Conservation (phyloP, 768 basidiomycete species). For the Chiua virens region DNA sequence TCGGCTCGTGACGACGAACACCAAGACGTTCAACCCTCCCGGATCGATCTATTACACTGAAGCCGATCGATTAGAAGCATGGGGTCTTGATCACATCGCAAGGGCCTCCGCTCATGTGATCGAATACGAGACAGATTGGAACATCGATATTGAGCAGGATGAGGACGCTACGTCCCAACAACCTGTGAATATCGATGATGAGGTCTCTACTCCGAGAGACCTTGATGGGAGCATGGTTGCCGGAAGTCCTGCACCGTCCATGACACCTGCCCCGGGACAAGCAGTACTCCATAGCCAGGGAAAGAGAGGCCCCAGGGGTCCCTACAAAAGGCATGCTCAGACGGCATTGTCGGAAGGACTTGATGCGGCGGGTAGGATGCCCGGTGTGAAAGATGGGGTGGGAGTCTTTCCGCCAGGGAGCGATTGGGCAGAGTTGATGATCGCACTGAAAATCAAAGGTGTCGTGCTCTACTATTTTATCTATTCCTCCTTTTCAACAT, state of each 20-base stretch:
- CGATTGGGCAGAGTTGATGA: slow-evolving; percentile 71
- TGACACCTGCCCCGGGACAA: slow-evolving; percentile 36
- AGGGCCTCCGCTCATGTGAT: slow-evolving; percentile 73
- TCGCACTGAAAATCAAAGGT: slow-evolving; percentile 78
- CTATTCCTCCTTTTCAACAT: not conserved
- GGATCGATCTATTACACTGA: slow-evolving; percentile 73
- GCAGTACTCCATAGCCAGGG: slow-evolving; percentile 1
- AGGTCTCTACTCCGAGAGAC: slow-evolving; percentile 44
- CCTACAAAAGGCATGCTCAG: slow-evolving; percentile 53
- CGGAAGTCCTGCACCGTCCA: slow-evolving; percentile 47
- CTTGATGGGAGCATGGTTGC: slow-evolving; percentile 42
- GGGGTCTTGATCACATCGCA: slow-evolving; percentile 72
- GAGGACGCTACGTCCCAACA: slow-evolving; percentile 35
- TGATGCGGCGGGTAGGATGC: slow-evolving; percentile 69
- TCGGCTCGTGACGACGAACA: slow-evolving; percentile 69
- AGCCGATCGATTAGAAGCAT: slow-evolving; percentile 68
- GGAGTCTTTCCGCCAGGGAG: slow-evolving; percentile 70
- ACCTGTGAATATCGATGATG: slow-evolving; percentile 38
- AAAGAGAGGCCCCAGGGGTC: slow-evolving; percentile 50
- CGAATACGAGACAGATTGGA: slow-evolving; percentile 83
- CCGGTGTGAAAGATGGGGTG: slow-evolving; percentile 75
- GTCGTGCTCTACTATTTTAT: not conserved
- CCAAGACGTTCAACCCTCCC: slow-evolving; percentile 74
- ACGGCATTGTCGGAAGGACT: slow-evolving; percentile 44
- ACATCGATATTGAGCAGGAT: slow-evolving; percentile 74